Conservation (phyloP, 2,329 filamentous ascomycete genomes). For the Biscogniauxia sp. region DNA sequence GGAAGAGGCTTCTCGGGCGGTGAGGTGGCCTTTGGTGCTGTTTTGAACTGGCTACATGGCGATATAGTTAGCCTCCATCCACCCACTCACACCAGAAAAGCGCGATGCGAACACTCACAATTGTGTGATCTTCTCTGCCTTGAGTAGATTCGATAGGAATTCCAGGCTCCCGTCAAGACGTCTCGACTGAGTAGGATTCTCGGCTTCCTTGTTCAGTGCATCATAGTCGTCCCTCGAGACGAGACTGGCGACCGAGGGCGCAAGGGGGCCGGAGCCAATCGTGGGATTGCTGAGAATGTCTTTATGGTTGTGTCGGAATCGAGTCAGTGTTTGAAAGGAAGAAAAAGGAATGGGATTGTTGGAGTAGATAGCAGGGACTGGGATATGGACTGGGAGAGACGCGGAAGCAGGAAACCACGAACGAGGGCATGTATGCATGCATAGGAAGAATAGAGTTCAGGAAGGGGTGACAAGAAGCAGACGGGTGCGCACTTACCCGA, state of each 20-base stretch:
- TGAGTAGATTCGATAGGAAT: slow-evolving; percentile 72
- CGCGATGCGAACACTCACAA: slow-evolving; percentile 48
- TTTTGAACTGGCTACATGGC: slow-evolving; percentile 55
- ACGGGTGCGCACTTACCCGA: slow-evolving; percentile 53
- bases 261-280: slow-evolving; percentile 55
- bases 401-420: slow-evolving; percentile 5
- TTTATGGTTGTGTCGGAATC: slow-evolving; percentile 31
- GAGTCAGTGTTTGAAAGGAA: slow-evolving; percentile 12
- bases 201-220: slow-evolving; percentile 68
- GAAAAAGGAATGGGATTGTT: too few relatives aligned
- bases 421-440: slow-evolving; percentile 2
- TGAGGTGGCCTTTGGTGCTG: slow-evolving; percentile 38
- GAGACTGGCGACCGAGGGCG: slow-evolving; percentile 48
- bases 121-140: slow-evolving; percentile 66
- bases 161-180: slow-evolving; percentile 69
- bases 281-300: slow-evolving; percentile 66
- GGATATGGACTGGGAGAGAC: neutral
- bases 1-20: slow-evolving; percentile 27
- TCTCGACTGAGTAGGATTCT: slow-evolving; percentile 56
- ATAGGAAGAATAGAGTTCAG: too few relatives aligned
- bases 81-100: neutral
- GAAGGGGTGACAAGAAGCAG: slow-evolving; percentile 2
- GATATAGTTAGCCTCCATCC: slow-evolving; percentile 4
- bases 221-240: slow-evolving; percentile 58
- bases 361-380: neutral